Evolutionary conservation across 371 early-diverging fungal species (phyloP).

Genomic region (Nematocida sp.): DNA sequence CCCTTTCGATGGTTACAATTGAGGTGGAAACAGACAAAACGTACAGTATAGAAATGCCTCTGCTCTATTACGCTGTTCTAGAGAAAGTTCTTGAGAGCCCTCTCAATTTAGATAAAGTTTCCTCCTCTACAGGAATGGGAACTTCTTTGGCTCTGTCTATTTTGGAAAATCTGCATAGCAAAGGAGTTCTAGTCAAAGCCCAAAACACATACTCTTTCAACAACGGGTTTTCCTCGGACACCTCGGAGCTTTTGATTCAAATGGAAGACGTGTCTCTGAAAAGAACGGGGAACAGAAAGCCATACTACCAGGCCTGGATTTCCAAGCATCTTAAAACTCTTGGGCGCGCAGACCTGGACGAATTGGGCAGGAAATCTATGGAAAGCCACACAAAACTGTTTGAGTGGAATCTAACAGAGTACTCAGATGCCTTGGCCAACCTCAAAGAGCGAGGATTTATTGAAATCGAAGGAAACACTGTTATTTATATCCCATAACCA

Average conservation of each 20-base stretch:
- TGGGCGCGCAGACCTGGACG: background rate
- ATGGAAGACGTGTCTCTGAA: background rate
- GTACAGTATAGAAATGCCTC: constrained; percentile 18
- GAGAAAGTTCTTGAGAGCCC: background rate
- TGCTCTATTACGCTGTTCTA: constrained; percentile 24
- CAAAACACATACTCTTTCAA: constrained; percentile 8
- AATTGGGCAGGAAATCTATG: background rate
- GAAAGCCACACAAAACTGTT: constrained; percentile 11
- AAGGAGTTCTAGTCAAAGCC: background rate
- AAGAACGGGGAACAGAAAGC: constrained; percentile 39
- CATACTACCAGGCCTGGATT: constrained; percentile 50
- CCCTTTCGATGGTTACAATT: constrained; percentile 22
- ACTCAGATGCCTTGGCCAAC: constrained; percentile 6
- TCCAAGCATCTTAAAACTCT: constrained; percentile 5
- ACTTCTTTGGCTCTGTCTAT: background rate
- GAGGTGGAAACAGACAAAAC: constrained; percentile 34
- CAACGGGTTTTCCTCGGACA: background rate
- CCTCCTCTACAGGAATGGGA: background rate
- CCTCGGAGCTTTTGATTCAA: background rate
- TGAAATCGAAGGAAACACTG: constrained; percentile 17
- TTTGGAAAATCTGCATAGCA: background rate
- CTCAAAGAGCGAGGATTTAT: constrained; percentile 41
- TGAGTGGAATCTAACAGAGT: constrained; percentile 26
- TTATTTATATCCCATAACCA: constrained; percentile 28
- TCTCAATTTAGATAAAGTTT: background rate